Percentiles rank a stretch among this genome's conserved stretches.
phyloP scores from a whole-genome alignment of 2,329 filamentous ascomycete genomes.

The Verticillium longisporum region DNA sequence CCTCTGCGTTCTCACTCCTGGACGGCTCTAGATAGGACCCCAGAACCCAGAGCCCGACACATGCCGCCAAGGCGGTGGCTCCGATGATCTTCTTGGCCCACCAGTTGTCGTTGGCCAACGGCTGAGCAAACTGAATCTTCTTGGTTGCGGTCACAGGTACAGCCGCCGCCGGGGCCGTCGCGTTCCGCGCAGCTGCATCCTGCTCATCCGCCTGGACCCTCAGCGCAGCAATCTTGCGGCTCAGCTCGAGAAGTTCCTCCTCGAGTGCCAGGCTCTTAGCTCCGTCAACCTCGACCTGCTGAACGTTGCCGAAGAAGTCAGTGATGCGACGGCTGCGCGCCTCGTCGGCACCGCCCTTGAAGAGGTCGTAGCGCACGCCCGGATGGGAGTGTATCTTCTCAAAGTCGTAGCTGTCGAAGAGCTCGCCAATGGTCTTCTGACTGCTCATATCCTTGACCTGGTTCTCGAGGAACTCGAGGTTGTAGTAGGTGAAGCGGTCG shows the following conservation, averaged over 20 bases:
- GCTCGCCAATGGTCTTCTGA: conserved; percentile 83
- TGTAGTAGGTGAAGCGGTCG: conserved; percentile 97
- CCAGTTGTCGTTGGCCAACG: conserved; percentile 59
- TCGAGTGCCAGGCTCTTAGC: conserved; percentile 51
- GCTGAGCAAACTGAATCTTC: conserved; percentile 34
- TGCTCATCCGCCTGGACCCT: conserved; percentile 41
- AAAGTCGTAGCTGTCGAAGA: conserved; percentile 95
- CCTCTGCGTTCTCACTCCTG: conserved; percentile 4
- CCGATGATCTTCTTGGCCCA: conserved; percentile 59
- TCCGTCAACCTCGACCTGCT: conserved; percentile 85
- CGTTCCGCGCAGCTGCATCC: conserved; percentile 22
- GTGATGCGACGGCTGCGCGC: conserved; percentile 79
- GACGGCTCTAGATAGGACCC: conserved; percentile 43
- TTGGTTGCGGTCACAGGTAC: conserved; percentile 12
- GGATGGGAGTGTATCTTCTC: conserved; percentile 91
- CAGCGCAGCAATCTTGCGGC: conserved; percentile 54
- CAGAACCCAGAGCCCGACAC: conserved; percentile 51
- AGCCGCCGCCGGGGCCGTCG: conserved; percentile 6
- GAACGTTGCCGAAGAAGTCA: conserved; percentile 97
- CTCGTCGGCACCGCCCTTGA: conserved; percentile 71
- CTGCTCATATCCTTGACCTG: conserved; percentile 80
- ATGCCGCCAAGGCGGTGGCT: conserved; percentile 55
- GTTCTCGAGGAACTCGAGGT: conserved; percentile 90
- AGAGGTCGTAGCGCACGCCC: conserved; percentile 92
- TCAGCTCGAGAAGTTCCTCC: conserved; percentile 73